Evolutionary conservation across 148 eudicot species (phyloP).

Genomic region (Mesembryanthemum crystallinum): DNA sequence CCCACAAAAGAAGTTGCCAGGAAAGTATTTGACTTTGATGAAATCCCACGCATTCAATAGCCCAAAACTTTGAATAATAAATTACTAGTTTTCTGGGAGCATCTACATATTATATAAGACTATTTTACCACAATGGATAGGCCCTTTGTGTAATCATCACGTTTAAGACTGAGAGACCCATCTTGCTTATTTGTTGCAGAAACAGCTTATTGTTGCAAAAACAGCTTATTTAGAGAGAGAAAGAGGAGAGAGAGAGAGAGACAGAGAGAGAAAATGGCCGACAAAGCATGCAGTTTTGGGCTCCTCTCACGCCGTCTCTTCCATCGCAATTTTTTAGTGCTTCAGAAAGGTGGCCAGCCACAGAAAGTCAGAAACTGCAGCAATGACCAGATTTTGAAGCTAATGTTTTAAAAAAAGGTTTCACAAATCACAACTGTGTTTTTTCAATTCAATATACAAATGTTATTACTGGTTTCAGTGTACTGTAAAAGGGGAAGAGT

Average conservation of each 20-base stretch:
- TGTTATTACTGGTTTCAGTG: background rate
- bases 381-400: conserved; percentile 11
- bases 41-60: conserved; percentile 18
- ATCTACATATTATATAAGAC: background rate
- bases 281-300: conserved; percentile 66
- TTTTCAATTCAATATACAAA: background rate
- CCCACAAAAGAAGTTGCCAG: conserved; percentile 23
- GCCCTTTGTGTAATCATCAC: conserved; percentile 25
- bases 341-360: conserved; percentile 17
- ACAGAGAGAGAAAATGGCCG: conserved; percentile 52
- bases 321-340: conserved; percentile 13
- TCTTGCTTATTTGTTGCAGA: background rate
- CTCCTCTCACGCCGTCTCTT: conserved; percentile 30
- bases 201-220: no score
- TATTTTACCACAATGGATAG: conserved; percentile 6
- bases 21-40: conserved; percentile 25
- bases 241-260: conserved; percentile 14
- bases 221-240: conserved; percentile 29
- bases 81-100: conserved; percentile 4
- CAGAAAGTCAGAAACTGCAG: conserved; percentile 8
- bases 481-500: no score
- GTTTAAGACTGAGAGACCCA: conserved; percentile 23
- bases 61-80: background rate
- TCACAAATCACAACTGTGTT: background rate
- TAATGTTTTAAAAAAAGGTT: background rate